phyloP scores from a whole-genome alignment of 805 yeast genomes.

The Barnettozyma wickerhamii region DNA sequence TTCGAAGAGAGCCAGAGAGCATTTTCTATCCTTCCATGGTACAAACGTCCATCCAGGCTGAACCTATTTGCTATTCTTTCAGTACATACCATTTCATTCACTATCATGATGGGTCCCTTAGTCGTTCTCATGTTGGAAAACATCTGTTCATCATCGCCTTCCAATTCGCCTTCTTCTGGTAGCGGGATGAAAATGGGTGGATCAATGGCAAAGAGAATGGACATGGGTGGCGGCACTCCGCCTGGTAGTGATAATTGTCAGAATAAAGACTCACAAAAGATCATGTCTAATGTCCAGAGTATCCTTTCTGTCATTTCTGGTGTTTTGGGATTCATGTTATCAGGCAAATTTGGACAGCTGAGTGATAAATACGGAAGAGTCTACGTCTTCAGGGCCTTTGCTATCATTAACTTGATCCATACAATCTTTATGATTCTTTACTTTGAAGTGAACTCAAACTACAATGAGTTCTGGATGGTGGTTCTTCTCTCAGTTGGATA shows the following conservation, averaged over 20 bases:
- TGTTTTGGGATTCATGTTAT: slow-evolving; percentile 17
- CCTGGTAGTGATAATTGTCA: too few relatives aligned
- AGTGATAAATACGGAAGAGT: slow-evolving; percentile 23
- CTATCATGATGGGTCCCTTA: slow-evolving; percentile 18
- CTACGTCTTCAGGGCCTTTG: slow-evolving; percentile 17
- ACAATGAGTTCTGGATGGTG: slow-evolving; percentile 11
- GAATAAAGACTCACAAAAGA: slow-evolving; percentile 12
- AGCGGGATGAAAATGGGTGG: slow-evolving; percentile 16
- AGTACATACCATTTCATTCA: slow-evolving; percentile 13
- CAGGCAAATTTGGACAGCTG: slow-evolving; percentile 23
- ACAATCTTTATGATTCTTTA: slow-evolving; percentile 13
- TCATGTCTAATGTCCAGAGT: slow-evolving; percentile 17
- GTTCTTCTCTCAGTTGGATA: slow-evolving; percentile 12
- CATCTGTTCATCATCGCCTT: slow-evolving; percentile 6
- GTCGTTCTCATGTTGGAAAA: slow-evolving; percentile 16
- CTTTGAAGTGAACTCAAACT: slow-evolving; percentile 7
- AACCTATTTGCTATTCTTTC: slow-evolving; percentile 12
- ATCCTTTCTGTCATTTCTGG: slow-evolving; percentile 18
- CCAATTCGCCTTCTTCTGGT: not conserved
- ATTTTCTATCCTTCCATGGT: slow-evolving; percentile 10
- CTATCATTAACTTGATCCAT: slow-evolving; percentile 13
- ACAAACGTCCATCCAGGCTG: slow-evolving; percentile 14
- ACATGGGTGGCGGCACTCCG: slow-evolving; percentile 10
- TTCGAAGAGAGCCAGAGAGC: slow-evolving; percentile 6
- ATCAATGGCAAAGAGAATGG: slow-evolving; percentile 16